Percentiles rank a stretch among this genome's conserved stretches.
phyloP scores from a whole-genome alignment of 2,329 filamentous ascomycete species.

The Atkinsonella texensis region DNA sequence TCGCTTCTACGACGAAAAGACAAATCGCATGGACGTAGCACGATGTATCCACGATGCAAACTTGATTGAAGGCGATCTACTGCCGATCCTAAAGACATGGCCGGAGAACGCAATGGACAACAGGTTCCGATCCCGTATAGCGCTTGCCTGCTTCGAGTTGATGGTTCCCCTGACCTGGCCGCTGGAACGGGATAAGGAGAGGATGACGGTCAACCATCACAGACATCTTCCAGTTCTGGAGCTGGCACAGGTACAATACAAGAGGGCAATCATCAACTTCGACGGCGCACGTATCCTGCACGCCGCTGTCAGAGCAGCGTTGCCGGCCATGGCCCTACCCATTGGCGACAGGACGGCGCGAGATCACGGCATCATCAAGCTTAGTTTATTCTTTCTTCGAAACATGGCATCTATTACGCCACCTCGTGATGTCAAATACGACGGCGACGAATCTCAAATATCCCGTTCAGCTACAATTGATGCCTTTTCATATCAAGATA shows the following conservation, averaged over 20 bases:
- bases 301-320: slow-evolving; percentile 64
- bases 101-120: slow-evolving; percentile 59
- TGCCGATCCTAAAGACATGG: slow-evolving; percentile 81
- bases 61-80: slow-evolving; percentile 75
- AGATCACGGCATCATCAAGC: slow-evolving; percentile 86
- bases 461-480: slow-evolving; percentile 81
- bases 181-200: slow-evolving; percentile 62
- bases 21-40: slow-evolving; percentile 88
- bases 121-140: slow-evolving; percentile 65
- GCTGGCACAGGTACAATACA: slow-evolving; percentile 80
- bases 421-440: slow-evolving; percentile 57
- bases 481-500: slow-evolving; percentile 81
- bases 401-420: slow-evolving; percentile 80
- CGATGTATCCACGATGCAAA: slow-evolving; percentile 87
- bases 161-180: slow-evolving; percentile 93
- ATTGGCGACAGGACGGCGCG: slow-evolving; percentile 63
- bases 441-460: slow-evolving; percentile 82
- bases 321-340: slow-evolving; percentile 75
- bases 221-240: slow-evolving; percentile 83
- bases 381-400: slow-evolving; percentile 77
- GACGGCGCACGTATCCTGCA: slow-evolving; percentile 67
- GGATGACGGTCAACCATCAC: slow-evolving; percentile 87
- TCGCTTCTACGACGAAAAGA: slow-evolving; percentile 85
- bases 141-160: slow-evolving; percentile 78
- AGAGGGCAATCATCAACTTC: slow-evolving; percentile 75